phyloP scores from a whole-genome alignment of 148 eudicot species.

The Heliosperma pusillum region DNA sequence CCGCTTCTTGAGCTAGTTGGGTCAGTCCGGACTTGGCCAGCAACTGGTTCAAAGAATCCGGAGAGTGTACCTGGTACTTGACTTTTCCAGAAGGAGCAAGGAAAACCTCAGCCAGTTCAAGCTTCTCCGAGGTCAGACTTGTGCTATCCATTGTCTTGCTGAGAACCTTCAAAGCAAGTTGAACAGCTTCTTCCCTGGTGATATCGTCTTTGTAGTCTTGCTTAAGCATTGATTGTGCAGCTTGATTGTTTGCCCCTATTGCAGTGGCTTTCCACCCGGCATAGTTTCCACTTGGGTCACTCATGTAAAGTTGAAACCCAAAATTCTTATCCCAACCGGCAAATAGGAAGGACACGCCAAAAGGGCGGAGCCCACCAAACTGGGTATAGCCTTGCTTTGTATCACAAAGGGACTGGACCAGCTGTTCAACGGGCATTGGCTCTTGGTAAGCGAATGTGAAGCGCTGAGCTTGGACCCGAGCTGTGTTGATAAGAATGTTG shows the following conservation, averaged over 20 bases:
- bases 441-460: slow-evolving; percentile 72
- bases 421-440: slow-evolving; percentile 91
- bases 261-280: slow-evolving; percentile 99
- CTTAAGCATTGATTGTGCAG: slow-evolving; percentile 93
- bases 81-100: slow-evolving; percentile 61
- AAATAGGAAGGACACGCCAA: slow-evolving; percentile 84
- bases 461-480: slow-evolving; percentile 84
- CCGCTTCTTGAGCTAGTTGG: slow-evolving; percentile 59
- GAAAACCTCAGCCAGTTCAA: slow-evolving; percentile 83
- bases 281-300: slow-evolving; percentile 91
- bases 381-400: slow-evolving; percentile 95
- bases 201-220: slow-evolving; percentile 95
- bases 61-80: slow-evolving; percentile 79
- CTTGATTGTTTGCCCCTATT: slow-evolving; percentile 83
- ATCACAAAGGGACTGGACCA: slow-evolving; percentile 79
- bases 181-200: slow-evolving; percentile 74
- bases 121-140: slow-evolving; percentile 86
- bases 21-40: slow-evolving; percentile 65
- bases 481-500: slow-evolving; percentile 85
- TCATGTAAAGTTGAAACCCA: slow-evolving; percentile 85
- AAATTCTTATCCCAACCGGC: slow-evolving; percentile 87
- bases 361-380: slow-evolving; percentile 92
- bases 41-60: slow-evolving; percentile 66
- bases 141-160: slow-evolving; percentile 98
- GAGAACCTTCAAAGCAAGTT: slow-evolving; percentile 86